Percentiles rank a stretch among this genome's conserved stretches.
phyloP scores from a whole-genome alignment of 73 alveolate species.

The Paramecium sexaurelia region DNA sequence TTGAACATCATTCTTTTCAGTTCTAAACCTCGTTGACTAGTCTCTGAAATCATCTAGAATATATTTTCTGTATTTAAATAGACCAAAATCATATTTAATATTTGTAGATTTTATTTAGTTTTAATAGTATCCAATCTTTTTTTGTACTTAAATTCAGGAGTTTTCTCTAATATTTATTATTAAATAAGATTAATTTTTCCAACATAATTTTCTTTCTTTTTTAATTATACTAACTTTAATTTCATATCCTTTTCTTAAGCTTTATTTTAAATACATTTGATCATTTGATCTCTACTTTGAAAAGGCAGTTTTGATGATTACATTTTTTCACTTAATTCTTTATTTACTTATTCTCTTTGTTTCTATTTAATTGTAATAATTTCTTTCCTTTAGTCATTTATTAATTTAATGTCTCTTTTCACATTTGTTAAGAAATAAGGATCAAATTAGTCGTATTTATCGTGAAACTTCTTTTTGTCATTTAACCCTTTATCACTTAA shows the following conservation, averaged over 20 bases:
- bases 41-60: neutral
- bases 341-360: neutral
- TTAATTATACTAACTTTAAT: neutral
- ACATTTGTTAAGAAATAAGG: neutral
- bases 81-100: neutral
- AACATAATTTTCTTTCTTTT: neutral
- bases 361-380: neutral
- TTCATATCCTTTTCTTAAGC: neutral
- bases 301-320: neutral
- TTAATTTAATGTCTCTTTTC: neutral
- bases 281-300: neutral
- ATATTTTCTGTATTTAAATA: slow-evolving; percentile 19
- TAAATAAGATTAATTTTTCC: neutral
- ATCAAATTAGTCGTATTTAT: neutral
- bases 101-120: neutral
- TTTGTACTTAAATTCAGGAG: neutral
- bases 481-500: neutral
- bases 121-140: neutral
- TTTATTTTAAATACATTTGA: neutral
- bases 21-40: slow-evolving; percentile 15
- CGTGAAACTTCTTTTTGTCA: neutral
- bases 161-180: neutral
- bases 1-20: slow-evolving; percentile 35
- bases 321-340: neutral
- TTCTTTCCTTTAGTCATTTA: neutral